These are phyloP conservation scores for Peniophora sp. DNA, from an alignment of 1,284 basidiomycete species.

Conservation along the genomic window DNA sequence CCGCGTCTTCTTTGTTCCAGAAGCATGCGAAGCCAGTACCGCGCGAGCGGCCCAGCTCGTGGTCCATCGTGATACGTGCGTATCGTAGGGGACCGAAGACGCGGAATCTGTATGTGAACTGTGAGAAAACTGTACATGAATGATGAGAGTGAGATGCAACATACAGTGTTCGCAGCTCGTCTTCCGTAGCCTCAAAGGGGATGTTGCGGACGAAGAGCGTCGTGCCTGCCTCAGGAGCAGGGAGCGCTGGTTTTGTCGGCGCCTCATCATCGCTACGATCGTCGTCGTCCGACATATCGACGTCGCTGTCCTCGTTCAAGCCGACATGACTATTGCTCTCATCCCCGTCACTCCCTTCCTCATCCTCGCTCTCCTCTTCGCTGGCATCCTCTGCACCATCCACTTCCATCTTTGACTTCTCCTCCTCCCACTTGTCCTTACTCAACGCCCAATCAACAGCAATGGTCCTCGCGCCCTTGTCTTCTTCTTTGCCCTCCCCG, in stretches of 20 bases:
- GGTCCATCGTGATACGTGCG: slow-evolving; percentile 87
- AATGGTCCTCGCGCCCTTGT: slow-evolving; percentile 55
- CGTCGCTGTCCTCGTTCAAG: slow-evolving; percentile 24
- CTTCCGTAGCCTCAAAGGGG: slow-evolving; percentile 87
- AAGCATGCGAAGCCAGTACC: slow-evolving; percentile 98
- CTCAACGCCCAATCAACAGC: slow-evolving; percentile 97
- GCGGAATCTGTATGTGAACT: slow-evolving; percentile 56
- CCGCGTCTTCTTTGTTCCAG: slow-evolving; percentile 90
- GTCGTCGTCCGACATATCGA: slow-evolving; percentile 31
- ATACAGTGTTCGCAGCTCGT: slow-evolving; percentile 77
- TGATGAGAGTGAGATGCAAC: slow-evolving; percentile 18
- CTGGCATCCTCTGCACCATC: slow-evolving; percentile 26
- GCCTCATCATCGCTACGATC: slow-evolving; percentile 43
- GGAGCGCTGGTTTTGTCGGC: slow-evolving; percentile 64
- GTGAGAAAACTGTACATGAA: slow-evolving; percentile 1
- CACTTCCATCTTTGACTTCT: slow-evolving; percentile 49
- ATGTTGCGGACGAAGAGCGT: slow-evolving; percentile 95
- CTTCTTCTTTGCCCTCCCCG: slow-evolving; percentile 29
- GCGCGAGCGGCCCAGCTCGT: slow-evolving; percentile 75
- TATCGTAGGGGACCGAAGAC: slow-evolving; percentile 91
- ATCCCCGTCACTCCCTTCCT: slow-evolving; percentile 23
- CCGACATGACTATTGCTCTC: slow-evolving; percentile 17
- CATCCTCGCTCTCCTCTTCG: slow-evolving; percentile 25
- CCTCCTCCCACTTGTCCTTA: slow-evolving; percentile 88
- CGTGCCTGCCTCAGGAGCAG: slow-evolving; percentile 76